Percentiles rank a stretch among this genome's conserved stretches.
Conservation (phyloP, 2,329 filamentous ascomycete genomes). For the Decorospora gaudefroyi region DNA sequence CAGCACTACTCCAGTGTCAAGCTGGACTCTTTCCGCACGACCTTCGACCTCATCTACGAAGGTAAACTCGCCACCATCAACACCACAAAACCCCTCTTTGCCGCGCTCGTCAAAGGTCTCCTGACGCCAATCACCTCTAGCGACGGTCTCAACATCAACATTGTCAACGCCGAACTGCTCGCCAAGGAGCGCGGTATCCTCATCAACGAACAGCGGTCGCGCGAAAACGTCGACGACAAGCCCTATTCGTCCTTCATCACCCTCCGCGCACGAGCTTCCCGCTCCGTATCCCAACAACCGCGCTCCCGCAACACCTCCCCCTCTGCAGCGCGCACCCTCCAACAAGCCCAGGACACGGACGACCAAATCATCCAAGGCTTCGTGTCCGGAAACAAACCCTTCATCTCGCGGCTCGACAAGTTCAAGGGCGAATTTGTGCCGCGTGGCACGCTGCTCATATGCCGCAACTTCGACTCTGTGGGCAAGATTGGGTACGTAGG, state of each 20-base stretch:
- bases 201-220: conserved; percentile 72
- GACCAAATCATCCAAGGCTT: conserved; percentile 68
- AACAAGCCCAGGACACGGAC: conserved; percentile 26
- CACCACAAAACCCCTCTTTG: conserved; percentile 78
- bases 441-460: conserved; percentile 73
- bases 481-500: conserved; percentile 84
- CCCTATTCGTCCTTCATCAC: conserved; percentile 74
- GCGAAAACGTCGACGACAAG: conserved; percentile 62
- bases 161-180: conserved; percentile 77
- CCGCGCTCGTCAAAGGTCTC: conserved; percentile 77
- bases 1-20: conserved; percentile 66
- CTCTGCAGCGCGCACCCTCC: conserved; percentile 25
- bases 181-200: conserved; percentile 77
- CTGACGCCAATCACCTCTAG: conserved; percentile 69
- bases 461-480: conserved; percentile 79
- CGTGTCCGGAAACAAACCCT: conserved; percentile 65
- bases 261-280: conserved; percentile 59
- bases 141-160: conserved; percentile 73
- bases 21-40: conserved; percentile 59
- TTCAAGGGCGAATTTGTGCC: conserved; percentile 76
- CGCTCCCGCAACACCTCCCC: conserved; percentile 38
- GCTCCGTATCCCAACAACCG: conserved; percentile 38
- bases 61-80: conserved; percentile 71
- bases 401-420: conserved; percentile 72
- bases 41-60: conserved; percentile 77